Conservation (phyloP, 768 basidiomycete species). For the Coprinopsis sp. region DNA sequence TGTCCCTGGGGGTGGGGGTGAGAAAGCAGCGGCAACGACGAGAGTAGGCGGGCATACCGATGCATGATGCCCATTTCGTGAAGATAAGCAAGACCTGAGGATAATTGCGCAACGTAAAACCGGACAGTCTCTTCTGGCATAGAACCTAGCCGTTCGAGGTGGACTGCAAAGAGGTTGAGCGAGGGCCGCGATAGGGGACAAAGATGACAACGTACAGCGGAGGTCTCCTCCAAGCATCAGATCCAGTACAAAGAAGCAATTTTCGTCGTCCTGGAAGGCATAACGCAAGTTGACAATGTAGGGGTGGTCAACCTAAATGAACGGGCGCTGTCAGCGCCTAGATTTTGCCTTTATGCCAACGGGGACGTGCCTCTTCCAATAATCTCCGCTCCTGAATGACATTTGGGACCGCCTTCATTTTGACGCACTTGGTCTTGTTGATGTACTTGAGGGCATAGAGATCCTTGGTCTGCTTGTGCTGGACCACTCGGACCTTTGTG, state of each 20-base stretch:
- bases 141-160: conserved; percentile 75
- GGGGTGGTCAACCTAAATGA: conserved; percentile 81
- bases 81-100: conserved; percentile 83
- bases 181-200: conserved; percentile 4
- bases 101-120: conserved; percentile 87
- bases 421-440: conserved; percentile 96
- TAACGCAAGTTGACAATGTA: conserved; percentile 94
- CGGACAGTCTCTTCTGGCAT: conserved; percentile 75
- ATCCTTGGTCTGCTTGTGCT: conserved; percentile 97
- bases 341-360: conserved; percentile 6
- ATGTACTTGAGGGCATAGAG: conserved; percentile 99
- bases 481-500: conserved; percentile 91
- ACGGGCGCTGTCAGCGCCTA: conserved; percentile 4
- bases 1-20: conserved; percentile 51
- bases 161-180: conserved; percentile 48
- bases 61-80: conserved; percentile 96
- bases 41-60: conserved; percentile 53
- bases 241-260: conserved; percentile 97
- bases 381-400: conserved; percentile 94
- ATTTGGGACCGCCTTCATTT: conserved; percentile 97
- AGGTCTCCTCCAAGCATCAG: conserved; percentile 96
- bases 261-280: conserved; percentile 97
- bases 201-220: conserved; percentile 59
- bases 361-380: conserved; percentile 77
- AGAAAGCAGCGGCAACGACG: conserved; percentile 16